Conservation (phyloP, 169 alveolate species). For the Cryptosporidium ryanae region DNA sequence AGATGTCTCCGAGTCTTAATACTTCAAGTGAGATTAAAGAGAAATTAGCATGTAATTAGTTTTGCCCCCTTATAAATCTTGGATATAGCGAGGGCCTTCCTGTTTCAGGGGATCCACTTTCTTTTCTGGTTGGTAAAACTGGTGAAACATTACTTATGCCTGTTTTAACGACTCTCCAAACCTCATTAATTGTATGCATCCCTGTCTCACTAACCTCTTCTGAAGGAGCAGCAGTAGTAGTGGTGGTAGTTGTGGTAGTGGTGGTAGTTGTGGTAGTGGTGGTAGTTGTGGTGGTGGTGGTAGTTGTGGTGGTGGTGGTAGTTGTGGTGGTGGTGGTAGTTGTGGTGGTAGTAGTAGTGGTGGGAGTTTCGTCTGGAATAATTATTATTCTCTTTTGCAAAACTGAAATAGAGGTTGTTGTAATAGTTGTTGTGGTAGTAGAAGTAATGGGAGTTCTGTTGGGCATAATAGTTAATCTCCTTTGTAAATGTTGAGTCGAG, state of each 20-base stretch:
- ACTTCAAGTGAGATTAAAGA: too few species aligned
- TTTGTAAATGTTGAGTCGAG: neutral
- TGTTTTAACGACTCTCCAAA: conserved; percentile 6
- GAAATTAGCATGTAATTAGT: too few species aligned
- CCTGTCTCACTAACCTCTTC: neutral
- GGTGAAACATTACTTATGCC: neutral
- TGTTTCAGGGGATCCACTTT: neutral
- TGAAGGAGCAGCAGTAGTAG: neutral
- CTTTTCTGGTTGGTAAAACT: neutral
- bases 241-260: conserved; percentile 1
- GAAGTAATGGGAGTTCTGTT: conserved; percentile 23
- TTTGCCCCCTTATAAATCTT: conserved; percentile 1
- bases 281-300: conserved; percentile 21
- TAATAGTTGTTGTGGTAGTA: conserved; percentile 15
- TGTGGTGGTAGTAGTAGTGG: conserved; percentile 37
- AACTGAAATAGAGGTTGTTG: neutral
- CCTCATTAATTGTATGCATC: neutral
- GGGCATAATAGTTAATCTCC: conserved; percentile 4
- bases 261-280: conserved; percentile 21
- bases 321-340: conserved; percentile 44
- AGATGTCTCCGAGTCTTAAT: too few species aligned
- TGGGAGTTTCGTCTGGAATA: neutral
- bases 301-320: conserved; percentile 44
- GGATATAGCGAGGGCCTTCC: conserved; percentile 29
- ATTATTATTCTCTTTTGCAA: neutral